A percentile compares a stretch with the other conserved stretches of the same genome.
Evolutionary conservation across 2,329 filamentous ascomycete species (phyloP).

Genomic region (Teratosphaeria epicoccoides): DNA sequence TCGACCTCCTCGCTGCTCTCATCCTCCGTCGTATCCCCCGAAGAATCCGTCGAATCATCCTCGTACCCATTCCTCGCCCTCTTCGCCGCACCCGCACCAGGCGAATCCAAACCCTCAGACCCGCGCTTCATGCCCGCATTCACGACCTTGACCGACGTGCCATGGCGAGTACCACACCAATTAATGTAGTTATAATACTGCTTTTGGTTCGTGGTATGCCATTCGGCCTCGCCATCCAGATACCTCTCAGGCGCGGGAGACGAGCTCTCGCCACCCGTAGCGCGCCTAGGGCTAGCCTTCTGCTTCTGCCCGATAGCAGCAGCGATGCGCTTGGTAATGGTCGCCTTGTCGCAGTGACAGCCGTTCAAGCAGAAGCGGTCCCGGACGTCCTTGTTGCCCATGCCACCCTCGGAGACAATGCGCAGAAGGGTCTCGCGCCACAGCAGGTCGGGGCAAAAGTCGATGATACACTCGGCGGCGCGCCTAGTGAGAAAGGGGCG

Average conservation of each 20-base stretch:
- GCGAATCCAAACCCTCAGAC: not conserved
- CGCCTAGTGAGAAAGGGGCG: slow-evolving; percentile 18
- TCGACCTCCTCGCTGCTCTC: not conserved
- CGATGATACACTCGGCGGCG: slow-evolving; percentile 26
- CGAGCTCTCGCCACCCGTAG: not conserved
- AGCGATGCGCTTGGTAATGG: slow-evolving; percentile 27
- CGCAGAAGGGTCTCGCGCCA: slow-evolving; percentile 26
- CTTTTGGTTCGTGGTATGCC: slow-evolving; percentile 8
- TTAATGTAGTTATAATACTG: slow-evolving; percentile 13
- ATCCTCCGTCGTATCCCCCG: not conserved
- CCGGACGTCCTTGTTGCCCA: slow-evolving; percentile 25
- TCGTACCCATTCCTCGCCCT: not conserved
- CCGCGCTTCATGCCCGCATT: not conserved
- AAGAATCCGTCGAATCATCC: not conserved
- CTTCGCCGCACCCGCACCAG: not conserved
- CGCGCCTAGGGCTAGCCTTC: slow-evolving; percentile 4
- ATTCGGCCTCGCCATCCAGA: slow-evolving; percentile 6
- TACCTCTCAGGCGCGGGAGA: not conserved
- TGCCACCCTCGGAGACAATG: slow-evolving; percentile 21
- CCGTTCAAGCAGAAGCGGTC: slow-evolving; percentile 27
- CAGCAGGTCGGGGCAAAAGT: slow-evolving; percentile 28
- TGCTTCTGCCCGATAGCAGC: slow-evolving; percentile 27
- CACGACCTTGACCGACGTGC: not conserved
- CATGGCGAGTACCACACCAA: slow-evolving; percentile 1
- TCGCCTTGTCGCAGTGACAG: slow-evolving; percentile 25